phyloP scores from a whole-genome alignment of 305 asterid species.

The Solanum aculeatissimum region DNA sequence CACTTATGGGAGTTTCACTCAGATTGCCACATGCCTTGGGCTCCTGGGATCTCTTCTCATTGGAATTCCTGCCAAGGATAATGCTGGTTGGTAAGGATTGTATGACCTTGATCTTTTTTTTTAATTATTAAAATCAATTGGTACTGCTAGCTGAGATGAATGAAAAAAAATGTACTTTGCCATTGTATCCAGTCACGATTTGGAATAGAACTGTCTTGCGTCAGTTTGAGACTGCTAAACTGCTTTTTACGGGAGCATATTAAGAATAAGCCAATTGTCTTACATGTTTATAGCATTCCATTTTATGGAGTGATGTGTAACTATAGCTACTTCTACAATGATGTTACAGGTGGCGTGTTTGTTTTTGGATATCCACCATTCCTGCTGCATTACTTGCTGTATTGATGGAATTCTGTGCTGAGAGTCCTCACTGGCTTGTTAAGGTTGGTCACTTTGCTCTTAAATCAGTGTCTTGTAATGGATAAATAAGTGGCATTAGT shows the following conservation, averaged over 20 bases:
- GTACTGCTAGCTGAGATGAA: not conserved
- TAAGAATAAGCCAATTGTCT: not conserved
- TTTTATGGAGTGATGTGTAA: not conserved
- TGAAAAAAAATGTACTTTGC: not conserved
- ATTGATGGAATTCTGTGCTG: slow-evolving; percentile 65
- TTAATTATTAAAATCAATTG: not conserved
- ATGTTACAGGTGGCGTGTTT: slow-evolving; percentile 77
- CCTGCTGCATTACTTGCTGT: slow-evolving; percentile 82
- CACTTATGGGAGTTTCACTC: slow-evolving; percentile 86
- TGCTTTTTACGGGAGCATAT: not conserved
- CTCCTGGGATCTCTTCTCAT: slow-evolving; percentile 58
- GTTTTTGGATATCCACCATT: slow-evolving; percentile 78
- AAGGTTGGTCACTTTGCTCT: slow-evolving; percentile 28
- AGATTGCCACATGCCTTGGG: slow-evolving; percentile 89
- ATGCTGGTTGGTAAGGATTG: slow-evolving; percentile 55
- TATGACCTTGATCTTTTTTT: not conserved
- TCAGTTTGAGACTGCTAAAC: not conserved
- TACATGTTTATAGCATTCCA: not conserved
- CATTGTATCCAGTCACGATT: not conserved
- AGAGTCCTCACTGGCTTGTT: slow-evolving; percentile 92
- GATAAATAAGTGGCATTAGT: not conserved
- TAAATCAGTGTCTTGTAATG: not conserved
- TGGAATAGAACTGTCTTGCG: not conserved
- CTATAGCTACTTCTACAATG: not conserved
- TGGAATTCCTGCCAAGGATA: slow-evolving; percentile 76